Base-by-base conservation (phyloP, 768 basidiomycete species). In the Mycena haematopus region DNA sequence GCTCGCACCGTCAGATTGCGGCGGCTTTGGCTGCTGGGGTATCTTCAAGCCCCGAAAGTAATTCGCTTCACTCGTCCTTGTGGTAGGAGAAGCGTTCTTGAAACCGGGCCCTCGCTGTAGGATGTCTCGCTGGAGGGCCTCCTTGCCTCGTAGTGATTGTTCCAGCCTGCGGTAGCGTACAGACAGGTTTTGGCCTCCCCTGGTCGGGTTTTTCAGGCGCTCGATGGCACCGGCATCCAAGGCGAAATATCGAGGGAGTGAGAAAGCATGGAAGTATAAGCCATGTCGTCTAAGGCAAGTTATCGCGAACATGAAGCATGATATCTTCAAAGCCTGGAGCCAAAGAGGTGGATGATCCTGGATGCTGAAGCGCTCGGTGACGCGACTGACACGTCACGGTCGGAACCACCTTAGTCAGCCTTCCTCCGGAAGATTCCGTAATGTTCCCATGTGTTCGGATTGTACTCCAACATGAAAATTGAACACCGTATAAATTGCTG, bases 1-100 rank as follows among this genome's bases (percentile, higher is more conserved):
- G 14, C 13, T 72, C 83, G 25, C 65, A 89, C 91, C 91, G 71
- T 93, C 91, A 50, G 86, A 79, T 56, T 79, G 82, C 2, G 91
- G 92, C 2, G 83, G 79, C 46, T 74, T 80, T 0, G 92, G 92
- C 60, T 83, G 75, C 64, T 83, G 76, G 2, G 92, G 90, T 64
- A 93, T 75, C 27, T 79, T 71, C 15, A 88, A 76, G 4, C 89
- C 89, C 66, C 73, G 71, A 67, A 89, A 88, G 6, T 33, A 45
- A 53, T 35, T 40, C 31, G 38, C 42, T 27, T 52, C 19, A 51
- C 59, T 61, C 21, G 59, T 57, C 54, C 3, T 31, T 27, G 46
- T n/a, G 22, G 40, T 24, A 17, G 53, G 52, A 24, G 58, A 56
- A 33, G 66, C 17, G 4, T 35, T 42, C 53, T 15, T 17, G 54